A percentile compares a stretch with the other conserved stretches of the same genome.
phyloP scores from a whole-genome alignment of 1,284 basidiomycete species.

The Boletus mariae region DNA sequence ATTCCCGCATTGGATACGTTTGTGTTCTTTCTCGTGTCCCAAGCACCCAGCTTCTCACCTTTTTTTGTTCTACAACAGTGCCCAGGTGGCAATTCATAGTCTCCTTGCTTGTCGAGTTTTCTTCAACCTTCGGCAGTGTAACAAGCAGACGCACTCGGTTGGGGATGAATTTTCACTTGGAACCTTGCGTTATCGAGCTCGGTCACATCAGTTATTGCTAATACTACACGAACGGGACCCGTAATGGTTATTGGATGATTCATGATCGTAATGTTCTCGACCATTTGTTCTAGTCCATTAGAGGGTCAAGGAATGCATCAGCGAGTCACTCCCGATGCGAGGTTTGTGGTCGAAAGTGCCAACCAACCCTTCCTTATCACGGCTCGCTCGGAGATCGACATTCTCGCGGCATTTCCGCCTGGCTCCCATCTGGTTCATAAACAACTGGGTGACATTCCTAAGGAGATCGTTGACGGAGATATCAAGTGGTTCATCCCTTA shows the following conservation, averaged over 20 bases:
- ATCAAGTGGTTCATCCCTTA: too few species aligned
- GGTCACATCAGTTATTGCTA: neutral
- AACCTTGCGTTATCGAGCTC: slow-evolving; percentile 5
- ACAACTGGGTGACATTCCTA: too few species aligned
- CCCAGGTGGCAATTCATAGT: slow-evolving; percentile 28
- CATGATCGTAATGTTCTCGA: neutral
- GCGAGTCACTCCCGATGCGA: too few species aligned
- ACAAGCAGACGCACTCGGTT: neutral
- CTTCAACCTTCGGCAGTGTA: slow-evolving; percentile 27
- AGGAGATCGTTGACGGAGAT: too few species aligned
- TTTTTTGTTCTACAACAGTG: slow-evolving; percentile 11
- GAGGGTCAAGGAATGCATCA: neutral
- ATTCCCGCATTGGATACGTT: slow-evolving; percentile 27
- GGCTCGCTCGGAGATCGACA: too few species aligned
- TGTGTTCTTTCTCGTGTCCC: slow-evolving; percentile 7
- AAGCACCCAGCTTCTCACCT: slow-evolving; percentile 1
- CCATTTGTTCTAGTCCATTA: neutral
- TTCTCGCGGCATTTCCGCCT: too few species aligned
- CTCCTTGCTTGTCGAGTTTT: slow-evolving; percentile 30
- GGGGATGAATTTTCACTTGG: slow-evolving; percentile 3
- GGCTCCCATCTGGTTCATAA: too few species aligned
- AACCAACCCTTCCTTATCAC: too few species aligned
- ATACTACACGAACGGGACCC: neutral
- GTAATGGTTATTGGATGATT: neutral
- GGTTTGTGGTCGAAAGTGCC: too few species aligned